Evolutionary conservation across 2,329 filamentous ascomycete species (phyloP), one percentile per base, ranked within the genome.

Genomic region (Paracamarosporium sp.): DNA sequence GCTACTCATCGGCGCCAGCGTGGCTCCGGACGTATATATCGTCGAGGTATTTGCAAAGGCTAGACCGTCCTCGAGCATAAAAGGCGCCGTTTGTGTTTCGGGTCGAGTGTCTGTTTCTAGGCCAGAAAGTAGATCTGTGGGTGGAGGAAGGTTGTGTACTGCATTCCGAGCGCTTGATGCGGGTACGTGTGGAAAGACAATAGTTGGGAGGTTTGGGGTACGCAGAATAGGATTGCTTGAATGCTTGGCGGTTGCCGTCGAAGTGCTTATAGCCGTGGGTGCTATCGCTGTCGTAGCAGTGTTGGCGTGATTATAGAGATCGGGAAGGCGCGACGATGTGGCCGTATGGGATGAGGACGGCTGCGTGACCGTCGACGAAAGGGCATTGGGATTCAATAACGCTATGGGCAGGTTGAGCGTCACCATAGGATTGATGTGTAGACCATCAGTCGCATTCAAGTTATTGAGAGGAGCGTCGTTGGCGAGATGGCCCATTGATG

Each of bases 131-230:
- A 76, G 60, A 46, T 76, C 69, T 2, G 73, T 66, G 2, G 73
- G 72, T n/a, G 66, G 65, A 3, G 73, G 72, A 2, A 76, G 55
- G 51, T 73, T 74, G 46, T 71, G 68, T 51, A 68, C 59, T 3
- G 68, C 62, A 13, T 53, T 65, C 30, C 69, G 56, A 1, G 71
- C 69, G 44, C 69, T 70, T 5, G 68, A 59, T 4, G 50, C 63
- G 6, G 70, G 72, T 12, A 73, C 70, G 38, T 67, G 66, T 1
- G 72, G 72, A 46, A 67, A 72, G 4, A 73, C 67, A 12, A 74
- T 71, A 1, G 65, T 73, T 0, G 70, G 72, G 15, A 73, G 61
- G 43, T 71, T 74, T 1, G 70, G 69, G 8, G 70, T 69, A 28
- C 63, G 65, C 15, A 68, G 60, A 24, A 66, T 53, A 3, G 38